Evolutionary conservation across 2,329 filamentous ascomycete genomes (phyloP), one percentile per base, ranked within the genome.

Genomic region (Aspergillus glaucus): DNA sequence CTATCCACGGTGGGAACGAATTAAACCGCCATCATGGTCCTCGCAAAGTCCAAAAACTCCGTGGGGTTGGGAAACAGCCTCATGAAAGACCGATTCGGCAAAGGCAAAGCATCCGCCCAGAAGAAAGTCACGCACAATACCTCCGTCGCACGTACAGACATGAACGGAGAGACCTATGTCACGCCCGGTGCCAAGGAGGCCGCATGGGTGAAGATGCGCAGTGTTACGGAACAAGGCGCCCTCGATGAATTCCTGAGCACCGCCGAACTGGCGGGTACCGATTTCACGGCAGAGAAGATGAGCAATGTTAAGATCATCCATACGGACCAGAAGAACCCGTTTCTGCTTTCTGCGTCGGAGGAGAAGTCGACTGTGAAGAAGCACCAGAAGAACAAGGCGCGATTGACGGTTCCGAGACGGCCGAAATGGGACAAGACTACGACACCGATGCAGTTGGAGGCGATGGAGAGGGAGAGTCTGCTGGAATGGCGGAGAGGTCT

Each of bases 221-320:
- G 89, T 68, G 88, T 98, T 59, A 98, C 93, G 4, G 89, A 98
- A 76, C 93, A 98, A 72, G 91, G 86, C 58, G 91, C 91, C 41
- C 82, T 98, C 53, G 93, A 98, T 69, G 93, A 98, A 70, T 98
- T 98, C 70, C 76, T 98, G 55, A 88, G 87, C 49, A 98, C 93
- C 1, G 94, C 93, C 55, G 91, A 97, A 73, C 77, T 98, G 59
- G 93, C 93, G n/a, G 92, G 90, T 56, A 98, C 93, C 57, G 93
- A 98, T 68, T 98, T 98, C 71, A 97, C 92, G 1, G 94, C 93
- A 24, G 91, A 97, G 76, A 97, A 97, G 79, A 87, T 95, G 82
- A 97, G 92, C 74, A 97, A 94, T 65, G 87, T 97, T 72, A 96
- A 96, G 76, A 96, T 98, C 66, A 96, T 98, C 59, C 93, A 98